Evolutionary conservation across 306 rosid genomes (phyloP).

Genomic region (Ormosia emarginata): DNA sequence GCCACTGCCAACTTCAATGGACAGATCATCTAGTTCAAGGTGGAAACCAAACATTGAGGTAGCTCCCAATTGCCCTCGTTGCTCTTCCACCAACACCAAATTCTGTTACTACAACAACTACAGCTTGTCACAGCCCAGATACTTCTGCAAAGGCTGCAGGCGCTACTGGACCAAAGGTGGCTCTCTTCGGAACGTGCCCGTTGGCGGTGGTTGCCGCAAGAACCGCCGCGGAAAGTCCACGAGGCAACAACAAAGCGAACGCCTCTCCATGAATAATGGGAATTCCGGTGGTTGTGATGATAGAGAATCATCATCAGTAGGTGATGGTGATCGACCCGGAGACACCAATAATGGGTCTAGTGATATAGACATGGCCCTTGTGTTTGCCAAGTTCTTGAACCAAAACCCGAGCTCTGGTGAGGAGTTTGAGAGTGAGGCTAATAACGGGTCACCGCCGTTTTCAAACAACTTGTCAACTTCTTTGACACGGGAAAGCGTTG

Average conservation of each 20-base stretch:
- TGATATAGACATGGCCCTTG: slow-evolving; percentile 72
- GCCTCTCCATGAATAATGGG: neutral
- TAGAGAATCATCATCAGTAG: neutral
- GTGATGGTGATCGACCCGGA: neutral
- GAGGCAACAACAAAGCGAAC: neutral
- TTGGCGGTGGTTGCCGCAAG: slow-evolving; percentile 79
- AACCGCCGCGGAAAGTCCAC: slow-evolving; percentile 44
- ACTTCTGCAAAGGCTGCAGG: slow-evolving; percentile 81
- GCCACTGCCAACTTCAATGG: slow-evolving; percentile 17
- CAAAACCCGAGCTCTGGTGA: slow-evolving; percentile 22
- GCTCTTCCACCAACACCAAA: slow-evolving; percentile 86
- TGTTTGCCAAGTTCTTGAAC: slow-evolving; percentile 71
- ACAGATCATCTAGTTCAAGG: slow-evolving; percentile 15
- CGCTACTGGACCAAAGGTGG: slow-evolving; percentile 99
- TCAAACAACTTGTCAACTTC: slow-evolving; percentile 18
- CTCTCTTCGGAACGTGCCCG: slow-evolving; percentile 75
- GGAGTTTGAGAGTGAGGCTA: neutral
- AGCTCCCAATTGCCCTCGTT: slow-evolving; percentile 85
- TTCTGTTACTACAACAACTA: slow-evolving; percentile 98
- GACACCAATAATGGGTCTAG: slow-evolving; percentile 17
- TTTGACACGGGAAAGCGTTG: slow-evolving; percentile 23
- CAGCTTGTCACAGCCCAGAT: slow-evolving; percentile 89
- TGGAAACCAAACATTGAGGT: slow-evolving; percentile 64
- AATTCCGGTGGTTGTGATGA: slow-evolving; percentile 4
- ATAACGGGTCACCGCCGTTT: neutral